Percentiles rank a stretch among this genome's conserved stretches.
Conservation (phyloP, 306 rosid species). For the Trifolium fragiferum region DNA sequence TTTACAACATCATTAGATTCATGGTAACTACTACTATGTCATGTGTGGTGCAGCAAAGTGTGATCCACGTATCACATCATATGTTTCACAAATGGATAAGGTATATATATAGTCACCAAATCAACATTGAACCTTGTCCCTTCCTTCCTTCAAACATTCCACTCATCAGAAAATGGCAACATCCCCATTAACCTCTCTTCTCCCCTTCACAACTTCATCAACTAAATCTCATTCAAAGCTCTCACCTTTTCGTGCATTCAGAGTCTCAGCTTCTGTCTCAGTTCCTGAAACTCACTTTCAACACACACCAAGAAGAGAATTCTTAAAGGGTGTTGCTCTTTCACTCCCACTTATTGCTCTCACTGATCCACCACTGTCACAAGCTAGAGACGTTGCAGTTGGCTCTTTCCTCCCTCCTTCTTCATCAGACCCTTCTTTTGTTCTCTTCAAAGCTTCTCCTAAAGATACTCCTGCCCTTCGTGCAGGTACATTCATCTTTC, state of each 20-base stretch:
- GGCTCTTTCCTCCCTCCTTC: conserved; percentile 84
- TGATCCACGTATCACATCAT: conserved; percentile 29
- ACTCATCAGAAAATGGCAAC: conserved; percentile 52
- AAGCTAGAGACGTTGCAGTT: conserved; percentile 73
- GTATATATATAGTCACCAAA: conserved; percentile 4
- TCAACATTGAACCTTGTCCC: conserved; percentile 41
- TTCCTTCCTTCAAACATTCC: conserved; percentile 7
- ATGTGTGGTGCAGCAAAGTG: no score
- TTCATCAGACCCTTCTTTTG: conserved; percentile 79
- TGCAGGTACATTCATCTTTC: conserved; percentile 65
- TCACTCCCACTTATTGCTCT: conserved; percentile 60
- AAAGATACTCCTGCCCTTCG: conserved; percentile 98
- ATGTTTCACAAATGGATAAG: conserved; percentile 40
- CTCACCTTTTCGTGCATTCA: conserved; percentile 35
- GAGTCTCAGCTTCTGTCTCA: conserved; percentile 41
- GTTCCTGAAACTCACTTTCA: conserved; percentile 25
- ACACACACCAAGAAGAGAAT: conserved; percentile 59
- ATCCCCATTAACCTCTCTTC: conserved; percentile 37
- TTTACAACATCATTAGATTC: no score
- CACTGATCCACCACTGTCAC: conserved; percentile 47
- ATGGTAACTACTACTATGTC: no score
- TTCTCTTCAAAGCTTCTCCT: conserved; percentile 80
- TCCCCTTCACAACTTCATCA: conserved; percentile 34
- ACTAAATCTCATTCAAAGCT: conserved; percentile 20
- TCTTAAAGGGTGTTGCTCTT: conserved; percentile 62